Conservation (phyloP, 2,329 filamentous ascomycete genomes). For the Akanthomyces dipterigenus region DNA sequence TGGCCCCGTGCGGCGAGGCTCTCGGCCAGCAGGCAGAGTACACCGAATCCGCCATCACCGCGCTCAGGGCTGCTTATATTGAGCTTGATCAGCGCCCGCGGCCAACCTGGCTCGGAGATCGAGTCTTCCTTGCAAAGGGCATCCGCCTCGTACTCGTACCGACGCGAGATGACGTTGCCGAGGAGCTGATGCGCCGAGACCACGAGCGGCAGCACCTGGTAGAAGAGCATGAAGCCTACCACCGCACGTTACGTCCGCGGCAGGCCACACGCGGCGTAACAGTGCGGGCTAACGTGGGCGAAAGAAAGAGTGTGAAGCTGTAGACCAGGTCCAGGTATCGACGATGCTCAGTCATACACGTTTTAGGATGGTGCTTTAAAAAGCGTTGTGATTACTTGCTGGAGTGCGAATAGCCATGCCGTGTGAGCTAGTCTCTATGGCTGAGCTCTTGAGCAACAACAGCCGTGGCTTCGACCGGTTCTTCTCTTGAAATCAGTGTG, state of each 20-base stretch:
- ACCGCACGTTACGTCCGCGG: too few relatives aligned
- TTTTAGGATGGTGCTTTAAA: too few relatives aligned
- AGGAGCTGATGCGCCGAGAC: slow-evolving; percentile 38
- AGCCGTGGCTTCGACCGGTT: slow-evolving; percentile 84
- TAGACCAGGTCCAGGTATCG: too few relatives aligned
- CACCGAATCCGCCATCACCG: slow-evolving; percentile 97
- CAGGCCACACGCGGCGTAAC: too few relatives aligned
- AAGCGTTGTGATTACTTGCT: too few relatives aligned
- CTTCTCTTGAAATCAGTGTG: slow-evolving; percentile 67
- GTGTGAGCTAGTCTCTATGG: slow-evolving; percentile 97
- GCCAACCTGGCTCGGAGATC: slow-evolving; percentile 81
- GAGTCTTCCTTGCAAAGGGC: slow-evolving; percentile 70
- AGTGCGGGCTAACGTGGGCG: too few relatives aligned
- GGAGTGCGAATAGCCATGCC: slow-evolving; percentile 80
- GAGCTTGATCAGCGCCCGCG: slow-evolving; percentile 84
- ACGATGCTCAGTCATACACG: too few relatives aligned
- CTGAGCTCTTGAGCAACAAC: slow-evolving; percentile 93
- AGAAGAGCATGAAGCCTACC: too few relatives aligned
- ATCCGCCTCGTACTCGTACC: slow-evolving; percentile 95
- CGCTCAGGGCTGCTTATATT: slow-evolving; percentile 94
- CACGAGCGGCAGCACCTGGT: too few relatives aligned
- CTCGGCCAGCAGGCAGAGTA: slow-evolving; percentile 60
- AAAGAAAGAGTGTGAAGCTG: too few relatives aligned
- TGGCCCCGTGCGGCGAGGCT: too few relatives aligned
- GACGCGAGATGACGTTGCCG: slow-evolving; percentile 91